Base-by-base conservation (phyloP, 1,284 basidiomycete species). In the Malassezia nana region DNA sequence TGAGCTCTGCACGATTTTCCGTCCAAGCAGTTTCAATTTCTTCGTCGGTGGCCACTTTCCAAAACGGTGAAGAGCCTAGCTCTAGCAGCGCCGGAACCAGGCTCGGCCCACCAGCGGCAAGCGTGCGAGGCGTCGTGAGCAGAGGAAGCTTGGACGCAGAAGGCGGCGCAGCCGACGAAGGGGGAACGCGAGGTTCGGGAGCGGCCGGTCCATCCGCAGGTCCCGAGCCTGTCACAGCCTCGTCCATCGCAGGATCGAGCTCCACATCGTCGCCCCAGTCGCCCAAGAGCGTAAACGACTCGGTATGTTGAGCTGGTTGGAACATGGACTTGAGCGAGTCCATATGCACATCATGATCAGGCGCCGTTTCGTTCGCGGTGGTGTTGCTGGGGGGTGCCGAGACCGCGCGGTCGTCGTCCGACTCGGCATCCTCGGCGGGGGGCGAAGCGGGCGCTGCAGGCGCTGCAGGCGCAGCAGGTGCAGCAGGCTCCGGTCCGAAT, bases 281-380 rank as follows among this genome's bases (percentile, higher is more conserved):
- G 9, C 63, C 67, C 48, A 72, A 60, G 5, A 72, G 46, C 22
- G 64, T 63, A 25, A 72, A 71, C 1, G 57, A 56, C 0, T 42
- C 61, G 25, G 47, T 48, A 10, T 42, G 59, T 30, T 63, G 66
- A 33, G 68, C 57, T 15, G 68, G 66, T 47, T 59, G 59, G 57
- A 72, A 72, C 68, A 72, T 72, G 32, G 64, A 62, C 31, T 65
- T 72, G 22, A 72, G 52, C 6, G 55, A 62, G 13, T 57, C 57
- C 55, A 65, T 60, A 2, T 52, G 53, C 1, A 66, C 62, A 20
- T 47, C 31, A 13, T 18, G 32, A 8, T 28, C 45, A 15, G 46
- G 20, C 15, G 31, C 32, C 3, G 31, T n/a, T 15, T 16, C 25
- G 24, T 12, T 6, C 18, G 8, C 13, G 15, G 8, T 16, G 28